phyloP scores from a whole-genome alignment of 2,329 filamentous ascomycete genomes.

The Tolypocladium pustulatum region DNA sequence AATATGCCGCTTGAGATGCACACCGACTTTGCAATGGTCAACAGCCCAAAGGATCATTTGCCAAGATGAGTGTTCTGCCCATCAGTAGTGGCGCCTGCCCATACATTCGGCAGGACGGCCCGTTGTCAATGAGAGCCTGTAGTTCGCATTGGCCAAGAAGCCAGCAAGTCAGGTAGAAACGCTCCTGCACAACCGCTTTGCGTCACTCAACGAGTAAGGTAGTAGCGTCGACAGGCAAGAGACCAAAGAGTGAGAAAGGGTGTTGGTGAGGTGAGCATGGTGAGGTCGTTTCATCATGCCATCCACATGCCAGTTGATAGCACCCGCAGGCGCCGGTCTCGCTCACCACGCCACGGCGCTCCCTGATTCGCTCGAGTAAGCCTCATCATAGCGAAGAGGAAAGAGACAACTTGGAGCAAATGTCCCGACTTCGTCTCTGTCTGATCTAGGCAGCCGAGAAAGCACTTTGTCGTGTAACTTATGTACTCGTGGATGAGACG shows the following conservation, averaged over 20 bases:
- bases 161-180: background rate
- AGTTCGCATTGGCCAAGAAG: background rate
- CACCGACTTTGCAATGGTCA: background rate
- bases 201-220: background rate
- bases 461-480: background rate
- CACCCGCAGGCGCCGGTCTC: background rate
- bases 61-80: background rate
- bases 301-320: background rate
- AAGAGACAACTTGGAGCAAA: conserved; percentile 1
- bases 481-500: background rate
- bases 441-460: background rate
- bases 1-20: background rate
- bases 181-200: background rate
- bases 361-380: background rate
- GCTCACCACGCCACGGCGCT: background rate
- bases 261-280: background rate
- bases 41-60: background rate
- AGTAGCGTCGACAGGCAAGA: background rate
- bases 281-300: background rate
- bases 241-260: background rate
- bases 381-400: background rate
- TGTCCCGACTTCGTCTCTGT: background rate
- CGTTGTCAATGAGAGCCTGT: background rate
- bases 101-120: background rate
- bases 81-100: background rate